Base-by-base conservation (phyloP, 805 yeast genomes). In the Wickerhamiella cacticola region DNA sequence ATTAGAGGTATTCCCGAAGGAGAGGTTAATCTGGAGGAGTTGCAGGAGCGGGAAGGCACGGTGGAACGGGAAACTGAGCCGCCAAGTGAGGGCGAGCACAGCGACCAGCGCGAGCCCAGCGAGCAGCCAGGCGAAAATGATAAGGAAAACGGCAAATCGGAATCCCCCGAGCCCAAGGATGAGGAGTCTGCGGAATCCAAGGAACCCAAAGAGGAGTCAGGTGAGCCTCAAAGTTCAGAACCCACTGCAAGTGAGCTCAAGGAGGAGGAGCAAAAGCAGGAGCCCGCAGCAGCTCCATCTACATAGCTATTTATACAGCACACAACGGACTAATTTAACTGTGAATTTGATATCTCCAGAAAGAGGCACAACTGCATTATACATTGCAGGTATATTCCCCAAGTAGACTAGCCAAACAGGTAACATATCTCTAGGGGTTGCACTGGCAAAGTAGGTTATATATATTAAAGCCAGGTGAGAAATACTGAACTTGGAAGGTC, bases 1-100 rank as follows among this genome's bases (percentile, higher is more conserved):
- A 54, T 57, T 29, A 51, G 56, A 2, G 61, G 61, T 1, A 48
- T 56, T n/a, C 57, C 59, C 13, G 57, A 55, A 38, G 52, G 48
- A 3, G 45, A 55, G 12, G 58, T 42, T 2, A 22, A 42, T 22
- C n/a, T 29, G n/a, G 29, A 31, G 22, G 39, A 21, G 21, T n/a
- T 29, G 22, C 21, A 21, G 12, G 28, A 21, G 21, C 19, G 31
- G 4, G 42, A 39, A 18, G 28, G 31, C 13, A 22, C 42, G n/a
- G n/a, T 36, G 13, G 42, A 39, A 31, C 26, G 36, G 5, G 36
- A 31, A n/a, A 31, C 36, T 10, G 36, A 25, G 28, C 42, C 42
- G 8, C 31, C 42, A 3, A 25, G 31, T 15, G 42, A 39, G 21
- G 15, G 12, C 18, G 42, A 39, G 31, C 10, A 33, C 9, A 21